phyloP scores from a whole-genome alignment of 352 stramenopile genomes.

The Phytophthora nicotianae region DNA sequence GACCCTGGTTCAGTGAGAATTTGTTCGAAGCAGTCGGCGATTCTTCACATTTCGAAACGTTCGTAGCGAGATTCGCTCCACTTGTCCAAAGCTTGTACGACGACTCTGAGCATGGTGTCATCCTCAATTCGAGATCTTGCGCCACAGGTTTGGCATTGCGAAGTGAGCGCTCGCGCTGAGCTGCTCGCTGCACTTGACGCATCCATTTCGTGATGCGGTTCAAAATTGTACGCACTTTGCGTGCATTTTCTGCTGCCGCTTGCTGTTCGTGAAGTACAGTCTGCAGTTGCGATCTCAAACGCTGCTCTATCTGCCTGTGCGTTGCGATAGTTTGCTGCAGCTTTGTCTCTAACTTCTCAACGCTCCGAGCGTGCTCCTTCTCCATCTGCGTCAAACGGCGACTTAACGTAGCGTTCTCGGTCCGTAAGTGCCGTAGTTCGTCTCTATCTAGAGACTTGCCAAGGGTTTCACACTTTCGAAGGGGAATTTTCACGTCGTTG shows the following conservation, averaged over 20 bases:
- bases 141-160: constrained; percentile 1
- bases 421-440: constrained; percentile 18
- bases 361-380: constrained; percentile 12
- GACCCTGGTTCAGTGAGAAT: constrained; percentile 6
- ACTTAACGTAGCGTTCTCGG: constrained; percentile 11
- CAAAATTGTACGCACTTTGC: constrained; percentile 28
- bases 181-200: constrained; percentile 28
- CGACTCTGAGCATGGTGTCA: constrained; percentile 16
- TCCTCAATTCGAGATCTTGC: constrained; percentile 16
- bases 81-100: constrained; percentile 23
- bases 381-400: constrained; percentile 18
- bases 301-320: constrained; percentile 26
- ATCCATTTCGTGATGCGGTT: constrained; percentile 28
- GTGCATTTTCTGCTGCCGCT: constrained; percentile 33
- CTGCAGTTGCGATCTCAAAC: constrained; percentile 17
- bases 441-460: not conserved
- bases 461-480: not conserved
- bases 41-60: constrained; percentile 8
- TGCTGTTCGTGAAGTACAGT: constrained; percentile 23
- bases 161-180: constrained; percentile 6
- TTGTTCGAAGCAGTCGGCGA: constrained; percentile 14
- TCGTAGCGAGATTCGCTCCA: constrained; percentile 14
- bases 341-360: constrained; percentile 24
- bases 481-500: not conserved
- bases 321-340: constrained; percentile 18